Conservation (phyloP, 257 asterid species). For the Salvia splendens region DNA sequence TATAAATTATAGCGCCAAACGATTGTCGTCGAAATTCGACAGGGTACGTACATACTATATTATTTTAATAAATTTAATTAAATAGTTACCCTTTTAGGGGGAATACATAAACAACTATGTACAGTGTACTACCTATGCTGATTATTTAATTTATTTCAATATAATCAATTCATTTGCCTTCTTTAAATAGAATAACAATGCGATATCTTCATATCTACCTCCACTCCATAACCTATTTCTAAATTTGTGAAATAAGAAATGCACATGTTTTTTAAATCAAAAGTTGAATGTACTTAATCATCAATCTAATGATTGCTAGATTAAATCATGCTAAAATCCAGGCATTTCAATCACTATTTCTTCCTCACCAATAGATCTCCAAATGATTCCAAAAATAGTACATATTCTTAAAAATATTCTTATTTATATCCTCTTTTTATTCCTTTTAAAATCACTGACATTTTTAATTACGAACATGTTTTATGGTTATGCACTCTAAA, state of each 20-base stretch:
- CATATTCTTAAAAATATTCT: neutral
- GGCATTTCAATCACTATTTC: slow-evolving; percentile 30
- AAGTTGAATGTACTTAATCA: slow-evolving; percentile 26
- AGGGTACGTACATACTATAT: too few species aligned
- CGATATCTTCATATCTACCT: slow-evolving; percentile 9
- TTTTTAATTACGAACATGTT: neutral
- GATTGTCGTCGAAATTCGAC: too few species aligned
- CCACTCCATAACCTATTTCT: neutral
- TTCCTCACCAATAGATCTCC: slow-evolving; percentile 30
- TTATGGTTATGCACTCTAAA: slow-evolving; percentile 22
- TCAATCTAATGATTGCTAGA: slow-evolving; percentile 43
- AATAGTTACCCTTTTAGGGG: slow-evolving; percentile 5
- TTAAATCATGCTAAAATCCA: slow-evolving; percentile 40
- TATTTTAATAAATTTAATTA: neutral
- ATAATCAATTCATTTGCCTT: slow-evolving; percentile 12
- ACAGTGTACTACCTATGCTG: neutral
- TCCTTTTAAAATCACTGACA: neutral
- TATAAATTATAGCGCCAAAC: too few species aligned
- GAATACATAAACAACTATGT: neutral
- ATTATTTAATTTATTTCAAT: slow-evolving; percentile 18
- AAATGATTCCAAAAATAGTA: slow-evolving; percentile 33
- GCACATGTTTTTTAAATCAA: slow-evolving; percentile 17
- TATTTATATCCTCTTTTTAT: slow-evolving; percentile 1
- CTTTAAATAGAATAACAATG: slow-evolving; percentile 7
- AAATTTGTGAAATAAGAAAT: slow-evolving; percentile 21